Base-by-base conservation (phyloP, 2,329 filamentous ascomycete species). In the Neofusicoccum ribis region DNA sequence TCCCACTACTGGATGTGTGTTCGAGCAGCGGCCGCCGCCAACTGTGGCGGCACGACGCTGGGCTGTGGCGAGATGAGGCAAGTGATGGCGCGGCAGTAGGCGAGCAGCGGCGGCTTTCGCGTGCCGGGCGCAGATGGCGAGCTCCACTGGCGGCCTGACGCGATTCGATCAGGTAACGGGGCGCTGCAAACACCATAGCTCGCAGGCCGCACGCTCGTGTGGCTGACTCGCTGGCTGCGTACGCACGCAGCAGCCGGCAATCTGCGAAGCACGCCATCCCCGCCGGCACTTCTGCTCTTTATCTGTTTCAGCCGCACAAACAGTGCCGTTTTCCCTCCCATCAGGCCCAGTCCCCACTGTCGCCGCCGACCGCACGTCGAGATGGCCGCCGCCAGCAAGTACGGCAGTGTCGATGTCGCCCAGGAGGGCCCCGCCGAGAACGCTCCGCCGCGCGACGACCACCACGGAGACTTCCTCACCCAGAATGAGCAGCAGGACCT, bases 401-500 rank as follows among this genome's bases (percentile, higher is more conserved):
- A 58, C 15, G 52, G 58, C 17, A 34, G 36, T 31, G 44, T 62
- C 14, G 27, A 62, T 11, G 47, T 51, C 31, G 8, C 44, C 6
- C 44, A 49, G 8, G 20, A 50, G 3, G 3, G 7, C 14, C 20
- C 20, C 20, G 20, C 37, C 23, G 43, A 23, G 31, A 2, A 49
- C 14, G 59, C 58, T 31, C 6, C 8, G 8, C 34, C 31, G 49
- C 49, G 46, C 14, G 52, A 60, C 49, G 84, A 82, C 59, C 56
- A 85, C 20, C 86, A 84, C 70, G 84, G 84, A 52, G 79, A 84
- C 68, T 70, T 83, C 37, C 74, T 81, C 61, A 80, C 79, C 9
- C 82, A 82, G 11, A 82, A 84, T 69, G 75, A 83, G 68, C 82
- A 80, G 72, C 81, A 82, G 44, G 84, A 85, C 70, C 82, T 85